phyloP scores from a whole-genome alignment of 1,284 basidiomycete species.

The Leucoagaricus sp. region DNA sequence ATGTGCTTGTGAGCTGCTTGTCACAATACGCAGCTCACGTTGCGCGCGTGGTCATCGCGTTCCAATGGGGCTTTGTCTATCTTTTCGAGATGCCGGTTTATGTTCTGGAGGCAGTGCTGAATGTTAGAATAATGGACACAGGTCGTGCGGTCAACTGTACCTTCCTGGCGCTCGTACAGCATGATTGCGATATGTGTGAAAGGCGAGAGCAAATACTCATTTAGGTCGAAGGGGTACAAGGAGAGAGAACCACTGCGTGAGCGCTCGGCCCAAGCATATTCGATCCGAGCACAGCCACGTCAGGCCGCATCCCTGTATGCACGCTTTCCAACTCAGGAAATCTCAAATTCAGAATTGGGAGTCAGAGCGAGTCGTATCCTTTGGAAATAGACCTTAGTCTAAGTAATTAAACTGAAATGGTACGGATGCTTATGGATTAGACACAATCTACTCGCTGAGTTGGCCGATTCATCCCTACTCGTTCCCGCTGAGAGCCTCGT shows the following conservation, averaged over 20 bases:
- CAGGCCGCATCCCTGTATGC: no score
- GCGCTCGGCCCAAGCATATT: no score
- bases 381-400: no score
- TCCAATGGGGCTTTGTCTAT: not conserved
- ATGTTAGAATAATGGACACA: not conserved
- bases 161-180: not conserved
- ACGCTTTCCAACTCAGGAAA: not conserved
- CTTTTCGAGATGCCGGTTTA: not conserved
- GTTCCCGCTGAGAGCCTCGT: not conserved
- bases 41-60: slow-evolving; percentile 2
- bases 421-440: not conserved
- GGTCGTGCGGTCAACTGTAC: not conserved
- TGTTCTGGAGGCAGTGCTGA: not conserved
- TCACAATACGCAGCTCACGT: not conserved
- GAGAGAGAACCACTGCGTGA: not conserved
- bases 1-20: not conserved
- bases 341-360: no score
- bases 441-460: not conserved
- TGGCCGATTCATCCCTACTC: not conserved
- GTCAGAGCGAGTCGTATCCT: no score
- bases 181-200: not conserved
- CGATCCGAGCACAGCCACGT: slow-evolving; percentile 9
- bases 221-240: not conserved
- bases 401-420: no score
- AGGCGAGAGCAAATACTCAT: not conserved